These are phyloP conservation scores for Flaveria brownii DNA, from an alignment of 129 eudicot species.

Conservation along the genomic window DNA sequence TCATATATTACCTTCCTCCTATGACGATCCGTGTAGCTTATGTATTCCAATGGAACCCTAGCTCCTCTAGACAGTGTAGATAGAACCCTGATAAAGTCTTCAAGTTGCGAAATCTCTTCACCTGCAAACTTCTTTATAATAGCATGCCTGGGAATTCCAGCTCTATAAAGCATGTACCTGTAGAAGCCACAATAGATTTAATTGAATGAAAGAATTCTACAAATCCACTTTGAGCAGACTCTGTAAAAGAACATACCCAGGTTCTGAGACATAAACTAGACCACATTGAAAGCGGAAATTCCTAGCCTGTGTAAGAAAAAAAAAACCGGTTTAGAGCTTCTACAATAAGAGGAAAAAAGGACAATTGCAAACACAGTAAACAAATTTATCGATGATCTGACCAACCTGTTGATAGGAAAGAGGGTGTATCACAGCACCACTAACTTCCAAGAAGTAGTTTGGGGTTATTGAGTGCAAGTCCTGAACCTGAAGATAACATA, in stretches of 20 bases:
- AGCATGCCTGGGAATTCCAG: conserved; percentile 92
- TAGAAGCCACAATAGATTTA: neutral
- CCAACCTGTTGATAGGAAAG: conserved; percentile 96
- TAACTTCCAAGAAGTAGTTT: conserved; percentile 86
- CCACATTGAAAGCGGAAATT: conserved; percentile 97
- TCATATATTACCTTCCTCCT: conserved; percentile 68
- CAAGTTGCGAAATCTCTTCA: conserved; percentile 64
- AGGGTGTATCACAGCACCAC: conserved; percentile 95
- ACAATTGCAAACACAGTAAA: neutral
- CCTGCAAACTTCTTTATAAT: conserved; percentile 92
- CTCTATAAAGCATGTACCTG: conserved; percentile 87
- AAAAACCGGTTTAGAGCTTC: conserved; percentile 12
- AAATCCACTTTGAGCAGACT: neutral
- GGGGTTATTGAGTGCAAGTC: conserved; percentile 94
- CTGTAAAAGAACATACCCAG: conserved; percentile 58
- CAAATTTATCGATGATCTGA: conserved; percentile 17
- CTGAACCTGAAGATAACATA: conserved; percentile 64
- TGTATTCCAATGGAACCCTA: conserved; percentile 84
- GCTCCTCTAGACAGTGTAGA: conserved; percentile 76
- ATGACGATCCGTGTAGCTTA: conserved; percentile 81
- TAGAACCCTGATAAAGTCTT: conserved; percentile 66
- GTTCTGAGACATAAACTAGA: conserved; percentile 87
- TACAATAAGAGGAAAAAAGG: neutral
- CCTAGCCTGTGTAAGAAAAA: conserved; percentile 66
- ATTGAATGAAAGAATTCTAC: neutral